Percentiles rank a stretch among this genome's conserved stretches.
These are phyloP conservation scores for Boletellus dicymbophilus DNA, from an alignment of 1,284 basidiomycete genomes.

Conservation along the genomic window DNA sequence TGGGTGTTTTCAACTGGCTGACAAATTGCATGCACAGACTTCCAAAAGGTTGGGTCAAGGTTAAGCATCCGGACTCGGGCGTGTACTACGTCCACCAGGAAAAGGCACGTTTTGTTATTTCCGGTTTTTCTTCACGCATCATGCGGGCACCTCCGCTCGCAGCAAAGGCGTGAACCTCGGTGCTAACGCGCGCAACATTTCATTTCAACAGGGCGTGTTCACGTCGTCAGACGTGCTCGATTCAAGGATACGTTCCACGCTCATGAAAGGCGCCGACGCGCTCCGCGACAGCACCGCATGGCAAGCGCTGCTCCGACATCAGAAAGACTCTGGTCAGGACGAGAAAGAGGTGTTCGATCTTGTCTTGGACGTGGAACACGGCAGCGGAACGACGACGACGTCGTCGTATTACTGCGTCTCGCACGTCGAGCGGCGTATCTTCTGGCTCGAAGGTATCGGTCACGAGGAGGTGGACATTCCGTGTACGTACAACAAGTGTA, in stretches of 20 bases:
- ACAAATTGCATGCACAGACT: slow-evolving; percentile 7
- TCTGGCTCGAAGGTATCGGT: slow-evolving; percentile 29
- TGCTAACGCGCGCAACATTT: no score
- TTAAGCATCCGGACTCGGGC: slow-evolving; percentile 31
- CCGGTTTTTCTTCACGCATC: no score
- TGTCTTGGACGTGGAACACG: slow-evolving; percentile 17
- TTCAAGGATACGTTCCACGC: neutral
- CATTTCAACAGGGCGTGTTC: slow-evolving; percentile 22
- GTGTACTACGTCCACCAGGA: slow-evolving; percentile 28
- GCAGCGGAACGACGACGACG: neutral
- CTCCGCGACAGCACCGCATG: slow-evolving; percentile 8
- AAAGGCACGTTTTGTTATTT: slow-evolving; percentile 26
- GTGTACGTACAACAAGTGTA: slow-evolving; percentile 26
- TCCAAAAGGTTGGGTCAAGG: slow-evolving; percentile 23
- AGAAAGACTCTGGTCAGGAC: no score
- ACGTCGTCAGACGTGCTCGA: slow-evolving; percentile 22
- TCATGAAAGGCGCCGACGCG: slow-evolving; percentile 13
- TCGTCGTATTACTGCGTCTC: slow-evolving; percentile 31
- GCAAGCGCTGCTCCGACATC: slow-evolving; percentile 5
- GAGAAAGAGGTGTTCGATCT: slow-evolving; percentile 15
- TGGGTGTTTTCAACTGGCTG: neutral
- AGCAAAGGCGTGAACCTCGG: no score
- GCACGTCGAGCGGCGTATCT: slow-evolving; percentile 27
- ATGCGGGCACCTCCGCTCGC: no score
- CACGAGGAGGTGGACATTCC: slow-evolving; percentile 16